Base-by-base conservation (phyloP, 2,329 filamentous ascomycete species). In the Diplodia scrobiculata region DNA sequence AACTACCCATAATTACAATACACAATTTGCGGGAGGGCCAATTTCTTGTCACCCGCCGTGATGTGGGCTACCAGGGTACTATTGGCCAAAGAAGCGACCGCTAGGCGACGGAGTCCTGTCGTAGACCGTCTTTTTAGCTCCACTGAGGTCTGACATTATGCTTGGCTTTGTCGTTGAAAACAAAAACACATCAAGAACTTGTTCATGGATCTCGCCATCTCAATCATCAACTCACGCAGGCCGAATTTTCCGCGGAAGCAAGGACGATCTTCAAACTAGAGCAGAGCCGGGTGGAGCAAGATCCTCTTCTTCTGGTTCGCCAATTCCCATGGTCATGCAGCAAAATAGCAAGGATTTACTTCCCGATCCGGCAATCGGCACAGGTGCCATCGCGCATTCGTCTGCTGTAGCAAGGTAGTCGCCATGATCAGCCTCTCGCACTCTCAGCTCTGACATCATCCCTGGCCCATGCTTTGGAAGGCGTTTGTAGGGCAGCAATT, bases 371-470 rank as follows among this genome's bases (percentile, higher is more conserved):
- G 38, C 38, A n/a, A n/a, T 45, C 38, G 38, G 41, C 17, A 10
- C 41, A 9, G 17, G 41, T 10, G 6, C 9, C 41, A 45, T 45
- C 7, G 41, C n/a, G 34, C 34, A 36, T 36, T 36, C 34, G 34
- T 36, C 29, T 41, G 38, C 17, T 17, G 17, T 41, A 41, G 14
- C 41, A 45, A 45, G 41, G 41, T 45, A 9, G 13, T 17, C 41
- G 17, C 10, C 41, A 45, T 45, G 41, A 45, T 45, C 41, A 36
- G 34, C 9, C 34, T 36, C 10, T 36, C 10, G 3, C 11, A 9
- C 41, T 45, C 27, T 29, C 50, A 32, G 41, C 41, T 53, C 27
- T 53, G 50, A 53, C 50, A 53, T 53, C 50, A 53, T 29, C 11
- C 11, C 50, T 53, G 50, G 50, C 3, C 25, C 50, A n/a, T 53